These are phyloP conservation scores for Cruciata laevipes DNA, from an alignment of 257 asterid species.

Conservation along the genomic window DNA sequence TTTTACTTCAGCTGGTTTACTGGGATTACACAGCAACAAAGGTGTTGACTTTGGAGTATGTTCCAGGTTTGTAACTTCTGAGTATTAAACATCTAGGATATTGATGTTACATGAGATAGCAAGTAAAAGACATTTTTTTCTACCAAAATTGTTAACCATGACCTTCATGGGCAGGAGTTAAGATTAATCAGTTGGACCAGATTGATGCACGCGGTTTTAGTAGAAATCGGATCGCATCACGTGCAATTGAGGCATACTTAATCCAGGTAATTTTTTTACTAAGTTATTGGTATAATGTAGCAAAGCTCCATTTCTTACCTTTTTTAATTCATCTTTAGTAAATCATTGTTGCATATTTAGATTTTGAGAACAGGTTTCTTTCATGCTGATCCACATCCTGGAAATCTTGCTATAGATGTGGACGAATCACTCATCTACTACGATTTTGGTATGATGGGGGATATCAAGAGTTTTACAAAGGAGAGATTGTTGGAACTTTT, in stretches of 20 bases:
- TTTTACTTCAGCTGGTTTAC: constrained; percentile 50
- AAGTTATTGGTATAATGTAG: background rate
- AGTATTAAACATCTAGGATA: background rate
- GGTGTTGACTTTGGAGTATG: constrained; percentile 91
- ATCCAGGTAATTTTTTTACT: constrained; percentile 47
- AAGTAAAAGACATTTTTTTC: background rate
- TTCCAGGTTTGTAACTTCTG: constrained; percentile 50
- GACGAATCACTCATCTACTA: constrained; percentile 90
- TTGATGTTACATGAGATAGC: background rate
- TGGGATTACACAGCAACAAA: constrained; percentile 91
- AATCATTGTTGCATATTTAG: constrained; percentile 30
- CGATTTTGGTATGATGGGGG: constrained; percentile 99
- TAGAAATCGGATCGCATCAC: constrained; percentile 74
- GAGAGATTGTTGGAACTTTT: constrained; percentile 73
- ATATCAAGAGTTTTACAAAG: constrained; percentile 79
- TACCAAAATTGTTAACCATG: background rate
- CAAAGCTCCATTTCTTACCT: background rate
- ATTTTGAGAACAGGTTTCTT: constrained; percentile 93
- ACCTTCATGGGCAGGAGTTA: constrained; percentile 50
- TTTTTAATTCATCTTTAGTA: constrained; percentile 1
- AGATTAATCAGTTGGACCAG: constrained; percentile 68
- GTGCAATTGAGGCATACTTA: constrained; percentile 89
- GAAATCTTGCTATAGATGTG: constrained; percentile 88
- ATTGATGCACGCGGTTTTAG: constrained; percentile 64
- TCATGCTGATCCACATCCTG: constrained; percentile 99